phyloP scores from a whole-genome alignment of 306 rosid genomes.

The Medicago arabica region DNA sequence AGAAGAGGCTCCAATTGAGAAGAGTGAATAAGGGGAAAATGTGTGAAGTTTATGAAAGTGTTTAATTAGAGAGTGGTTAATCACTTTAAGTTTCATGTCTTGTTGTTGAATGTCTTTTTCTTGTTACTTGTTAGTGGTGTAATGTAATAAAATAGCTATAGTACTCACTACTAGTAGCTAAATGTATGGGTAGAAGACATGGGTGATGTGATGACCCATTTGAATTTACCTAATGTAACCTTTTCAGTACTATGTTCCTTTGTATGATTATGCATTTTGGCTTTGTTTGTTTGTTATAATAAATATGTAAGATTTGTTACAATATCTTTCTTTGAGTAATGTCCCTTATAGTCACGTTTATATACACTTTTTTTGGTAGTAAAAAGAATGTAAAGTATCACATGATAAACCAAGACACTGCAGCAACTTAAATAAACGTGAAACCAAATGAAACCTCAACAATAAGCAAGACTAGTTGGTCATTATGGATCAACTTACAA shows the following conservation, averaged over 20 bases:
- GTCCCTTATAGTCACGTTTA: too few relatives aligned
- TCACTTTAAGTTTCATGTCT: background rate
- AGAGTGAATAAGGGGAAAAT: slow-evolving; percentile 41
- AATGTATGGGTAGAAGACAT: background rate
- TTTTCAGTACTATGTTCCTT: background rate
- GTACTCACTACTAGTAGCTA: background rate
- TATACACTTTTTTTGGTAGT: too few relatives aligned
- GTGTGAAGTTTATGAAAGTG: background rate
- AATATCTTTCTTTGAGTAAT: background rate
- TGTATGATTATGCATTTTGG: background rate
- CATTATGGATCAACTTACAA: too few relatives aligned
- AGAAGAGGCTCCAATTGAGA: slow-evolving; percentile 40
- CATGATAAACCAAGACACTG: too few relatives aligned
- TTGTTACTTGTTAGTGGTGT: background rate
- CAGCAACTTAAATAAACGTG: too few relatives aligned
- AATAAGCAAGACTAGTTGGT: too few relatives aligned
- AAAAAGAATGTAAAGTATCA: too few relatives aligned
- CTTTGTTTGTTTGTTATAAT: background rate
- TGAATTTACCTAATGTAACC: background rate
- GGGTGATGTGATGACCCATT: background rate
- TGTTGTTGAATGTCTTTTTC: slow-evolving; percentile 4
- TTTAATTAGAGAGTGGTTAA: background rate
- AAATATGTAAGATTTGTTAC: background rate
- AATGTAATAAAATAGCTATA: slow-evolving; percentile 17
- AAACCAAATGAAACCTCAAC: too few relatives aligned